Evolutionary conservation across 148 eudicot species (phyloP), one percentile per base, ranked within the genome.

Genomic region (Mesembryanthemum crystallinum): DNA sequence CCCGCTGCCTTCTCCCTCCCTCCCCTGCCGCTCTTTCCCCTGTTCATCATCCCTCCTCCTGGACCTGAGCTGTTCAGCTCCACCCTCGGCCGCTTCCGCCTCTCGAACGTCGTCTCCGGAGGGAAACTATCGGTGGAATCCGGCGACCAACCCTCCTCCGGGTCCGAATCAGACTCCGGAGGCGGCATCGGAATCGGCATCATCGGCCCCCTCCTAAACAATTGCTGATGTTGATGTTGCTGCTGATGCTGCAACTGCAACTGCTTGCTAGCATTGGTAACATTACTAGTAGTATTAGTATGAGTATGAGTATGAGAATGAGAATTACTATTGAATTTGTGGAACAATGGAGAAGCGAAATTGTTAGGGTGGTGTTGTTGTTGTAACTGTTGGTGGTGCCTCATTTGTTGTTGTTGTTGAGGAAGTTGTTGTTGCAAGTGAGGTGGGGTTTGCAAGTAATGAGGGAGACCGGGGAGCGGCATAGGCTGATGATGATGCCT

Each of bases 71-170:
- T 35, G 39, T 35, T 35, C 39, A 39, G 68, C 72, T 27, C 74
- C 67, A 6, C 58, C 68, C 17, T 62, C 73, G 23, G 39, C 76
- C 75, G 55, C 83, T 89, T 87, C 59, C 74, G 78, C 63, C 75
- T 71, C 64, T 67, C 76, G 9, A 72, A 76, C 23, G 74, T 77
- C 5, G 77, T 83, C 67, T 74, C 83, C 20, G 94, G 89, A 3
- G 92, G 94, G 9, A 89, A 85, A 67, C 91, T 85, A 45, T 88
- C 98, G 12, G 84, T 73, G 0, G 93, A 88, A 39, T 91, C 96
- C 0, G 80, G 84, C 0, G 89, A 81, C 51, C 83, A 84, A 23
- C 84, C 92, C 0, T 87, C 92, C 11, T 83, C 72, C 23, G 57
- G 79, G 20, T 85, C 83, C 0, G 85, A 82, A 8, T 84, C 90